phyloP scores from a whole-genome alignment of 805 yeast genomes.

The Teunomyces atbi region DNA sequence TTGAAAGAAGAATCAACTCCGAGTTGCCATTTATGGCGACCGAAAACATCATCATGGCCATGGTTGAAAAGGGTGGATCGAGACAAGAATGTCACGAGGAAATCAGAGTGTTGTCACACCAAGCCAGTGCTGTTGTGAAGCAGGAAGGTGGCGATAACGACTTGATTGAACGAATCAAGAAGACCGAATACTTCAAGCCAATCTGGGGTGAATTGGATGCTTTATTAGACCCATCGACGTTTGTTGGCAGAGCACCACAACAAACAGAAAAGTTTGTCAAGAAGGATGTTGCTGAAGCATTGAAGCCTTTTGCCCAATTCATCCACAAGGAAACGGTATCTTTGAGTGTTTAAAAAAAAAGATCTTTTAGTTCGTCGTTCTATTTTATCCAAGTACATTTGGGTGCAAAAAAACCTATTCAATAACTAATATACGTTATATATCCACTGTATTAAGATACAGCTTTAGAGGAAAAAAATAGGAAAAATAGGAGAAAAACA shows the following conservation, averaged over 20 bases:
- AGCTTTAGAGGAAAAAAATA: background rate
- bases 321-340: conserved; percentile 70
- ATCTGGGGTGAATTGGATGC: conserved; percentile 79
- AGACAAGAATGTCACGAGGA: conserved; percentile 98
- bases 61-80: conserved; percentile 97
- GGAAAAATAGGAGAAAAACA: background rate
- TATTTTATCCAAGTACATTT: background rate
- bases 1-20: conserved; percentile 89
- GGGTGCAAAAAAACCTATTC: background rate
- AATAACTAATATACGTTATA: background rate
- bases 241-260: conserved; percentile 97
- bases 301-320: conserved; percentile 59
- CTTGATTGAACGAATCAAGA: conserved; percentile 81
- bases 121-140: conserved; percentile 95
- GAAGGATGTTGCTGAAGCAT: conserved; percentile 79
- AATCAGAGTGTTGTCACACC: conserved; percentile 94
- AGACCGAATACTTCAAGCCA: conserved; percentile 80
- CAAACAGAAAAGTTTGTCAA: conserved; percentile 92
- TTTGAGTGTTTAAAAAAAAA: conserved; percentile 64
- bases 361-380: conserved; percentile 3
- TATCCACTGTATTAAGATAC: background rate
- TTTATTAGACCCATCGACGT: conserved; percentile 87
- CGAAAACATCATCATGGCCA: conserved; percentile 98
- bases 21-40: conserved; percentile 99
- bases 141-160: conserved; percentile 99